These are phyloP conservation scores for Brassica juncea DNA, from an alignment of 345 rosid genomes.

Conservation along the genomic window DNA sequence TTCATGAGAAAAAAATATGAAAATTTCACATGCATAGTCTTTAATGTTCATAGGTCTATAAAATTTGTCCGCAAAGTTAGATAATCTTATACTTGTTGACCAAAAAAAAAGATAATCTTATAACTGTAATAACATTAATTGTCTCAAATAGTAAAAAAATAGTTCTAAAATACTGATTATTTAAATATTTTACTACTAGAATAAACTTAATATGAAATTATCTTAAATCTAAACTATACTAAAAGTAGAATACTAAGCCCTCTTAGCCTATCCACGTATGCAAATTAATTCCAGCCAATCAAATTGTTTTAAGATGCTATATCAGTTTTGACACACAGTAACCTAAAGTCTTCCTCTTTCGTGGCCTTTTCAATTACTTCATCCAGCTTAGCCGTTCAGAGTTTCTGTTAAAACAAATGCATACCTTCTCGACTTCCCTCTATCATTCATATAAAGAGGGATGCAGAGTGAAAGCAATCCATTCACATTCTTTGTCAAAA, in stretches of 20 bases:
- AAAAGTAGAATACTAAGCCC: background rate
- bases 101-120: background rate
- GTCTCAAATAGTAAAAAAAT: background rate
- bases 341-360: background rate
- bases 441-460: too few species aligned
- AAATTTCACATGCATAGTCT: slow-evolving; percentile 31
- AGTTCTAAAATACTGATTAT: background rate
- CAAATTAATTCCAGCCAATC: background rate
- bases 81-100: too few species aligned
- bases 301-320: background rate
- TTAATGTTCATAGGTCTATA: slow-evolving; percentile 28
- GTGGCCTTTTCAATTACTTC: background rate
- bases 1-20: slow-evolving; percentile 7
- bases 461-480: too few species aligned
- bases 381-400: background rate
- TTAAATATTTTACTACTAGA: background rate
- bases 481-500: too few species aligned
- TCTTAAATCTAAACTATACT: background rate
- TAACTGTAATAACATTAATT: background rate
- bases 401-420: too few species aligned
- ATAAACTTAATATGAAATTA: background rate
- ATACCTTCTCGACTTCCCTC: too few species aligned
- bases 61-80: slow-evolving; percentile 13
- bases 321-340: background rate
- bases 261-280: background rate